A percentile compares a stretch with the other conserved stretches of the same genome.
Conservation (phyloP, 192 early-diverging fungal genomes). For the Podila epicladia region DNA sequence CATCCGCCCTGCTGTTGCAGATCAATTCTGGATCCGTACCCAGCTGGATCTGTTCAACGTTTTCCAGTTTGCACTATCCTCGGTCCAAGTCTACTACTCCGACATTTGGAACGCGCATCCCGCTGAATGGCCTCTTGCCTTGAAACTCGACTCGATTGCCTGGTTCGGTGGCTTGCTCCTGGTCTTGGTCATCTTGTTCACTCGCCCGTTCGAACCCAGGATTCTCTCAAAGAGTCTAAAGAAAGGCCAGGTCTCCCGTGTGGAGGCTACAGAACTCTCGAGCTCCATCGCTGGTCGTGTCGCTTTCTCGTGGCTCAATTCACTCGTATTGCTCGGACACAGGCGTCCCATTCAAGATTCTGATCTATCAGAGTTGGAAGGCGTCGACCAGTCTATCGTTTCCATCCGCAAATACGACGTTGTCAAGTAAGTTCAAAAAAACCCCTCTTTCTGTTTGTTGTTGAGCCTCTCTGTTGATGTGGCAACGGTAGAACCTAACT, state of each 20-base stretch:
- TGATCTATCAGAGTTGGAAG: slow-evolving; percentile 67
- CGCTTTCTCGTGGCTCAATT: slow-evolving; percentile 48
- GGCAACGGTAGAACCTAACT: too few species aligned
- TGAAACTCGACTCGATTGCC: slow-evolving; percentile 10
- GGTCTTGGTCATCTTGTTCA: slow-evolving; percentile 6
- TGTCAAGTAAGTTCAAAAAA: slow-evolving; percentile 13
- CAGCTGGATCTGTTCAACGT: slow-evolving; percentile 33
- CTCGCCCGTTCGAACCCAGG: slow-evolving; percentile 5
- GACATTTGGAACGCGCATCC: slow-evolving; percentile 9
- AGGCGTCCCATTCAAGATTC: slow-evolving; percentile 58
- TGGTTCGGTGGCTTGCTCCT: slow-evolving; percentile 8
- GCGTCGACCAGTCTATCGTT: slow-evolving; percentile 40
- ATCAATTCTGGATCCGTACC: slow-evolving; percentile 28
- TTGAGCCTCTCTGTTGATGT: too few species aligned
- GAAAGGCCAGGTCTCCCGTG: slow-evolving; percentile 13
- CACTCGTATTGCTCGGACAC: slow-evolving; percentile 57
- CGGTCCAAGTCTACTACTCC: background rate
- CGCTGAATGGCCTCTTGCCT: slow-evolving; percentile 17
- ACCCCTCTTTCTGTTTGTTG: too few species aligned
- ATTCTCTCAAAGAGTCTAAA: background rate
- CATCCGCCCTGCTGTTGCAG: slow-evolving; percentile 9
- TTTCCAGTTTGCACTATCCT: background rate
- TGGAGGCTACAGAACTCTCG: slow-evolving; percentile 6
- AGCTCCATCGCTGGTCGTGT: slow-evolving; percentile 37
- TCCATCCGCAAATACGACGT: slow-evolving; percentile 7